These are phyloP conservation scores for Pyrenophora graminea DNA, from an alignment of 2,329 filamentous ascomycete species.

Conservation along the genomic window DNA sequence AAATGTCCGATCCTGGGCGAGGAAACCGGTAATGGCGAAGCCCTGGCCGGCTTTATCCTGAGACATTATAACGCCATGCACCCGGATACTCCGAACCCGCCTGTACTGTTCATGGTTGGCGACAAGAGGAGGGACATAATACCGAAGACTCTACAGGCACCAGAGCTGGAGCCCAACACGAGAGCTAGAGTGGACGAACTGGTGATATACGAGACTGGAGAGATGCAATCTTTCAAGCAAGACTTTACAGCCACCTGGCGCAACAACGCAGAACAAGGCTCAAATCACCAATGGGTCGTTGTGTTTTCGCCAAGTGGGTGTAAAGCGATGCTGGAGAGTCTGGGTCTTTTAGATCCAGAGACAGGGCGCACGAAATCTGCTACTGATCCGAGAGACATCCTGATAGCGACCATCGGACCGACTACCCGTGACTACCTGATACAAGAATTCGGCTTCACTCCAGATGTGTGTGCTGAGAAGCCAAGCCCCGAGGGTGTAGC, in stretches of 20 bases:
- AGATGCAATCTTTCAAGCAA: conserved; percentile 75
- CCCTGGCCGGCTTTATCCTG: conserved; percentile 76
- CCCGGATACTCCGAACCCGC: conserved; percentile 53
- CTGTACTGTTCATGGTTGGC: conserved; percentile 84
- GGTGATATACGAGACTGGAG: conserved; percentile 83
- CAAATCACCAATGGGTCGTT: conserved; percentile 68
- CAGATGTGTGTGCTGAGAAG: conserved; percentile 78
- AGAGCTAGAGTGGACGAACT: conserved; percentile 75
- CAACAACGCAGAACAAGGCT: conserved; percentile 47
- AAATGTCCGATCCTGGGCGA: conserved; percentile 70
- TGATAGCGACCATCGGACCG: conserved; percentile 87
- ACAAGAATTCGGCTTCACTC: conserved; percentile 66
- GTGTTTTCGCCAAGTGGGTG: conserved; percentile 70
- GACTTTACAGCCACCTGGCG: conserved; percentile 64
- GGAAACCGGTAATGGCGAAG: conserved; percentile 83
- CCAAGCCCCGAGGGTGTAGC: conserved; percentile 82
- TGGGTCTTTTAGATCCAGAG: conserved; percentile 52
- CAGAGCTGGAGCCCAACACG: conserved; percentile 52
- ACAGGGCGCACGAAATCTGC: conserved; percentile 42
- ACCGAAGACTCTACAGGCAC: conserved; percentile 73
- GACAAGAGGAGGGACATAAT: conserved; percentile 91
- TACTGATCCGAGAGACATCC: conserved; percentile 52
- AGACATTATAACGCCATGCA: conserved; percentile 67
- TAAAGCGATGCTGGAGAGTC: conserved; percentile 61
- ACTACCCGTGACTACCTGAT: conserved; percentile 80